Conservation (phyloP, 208 protist species). For the Novymonas esmeraldas region DNA sequence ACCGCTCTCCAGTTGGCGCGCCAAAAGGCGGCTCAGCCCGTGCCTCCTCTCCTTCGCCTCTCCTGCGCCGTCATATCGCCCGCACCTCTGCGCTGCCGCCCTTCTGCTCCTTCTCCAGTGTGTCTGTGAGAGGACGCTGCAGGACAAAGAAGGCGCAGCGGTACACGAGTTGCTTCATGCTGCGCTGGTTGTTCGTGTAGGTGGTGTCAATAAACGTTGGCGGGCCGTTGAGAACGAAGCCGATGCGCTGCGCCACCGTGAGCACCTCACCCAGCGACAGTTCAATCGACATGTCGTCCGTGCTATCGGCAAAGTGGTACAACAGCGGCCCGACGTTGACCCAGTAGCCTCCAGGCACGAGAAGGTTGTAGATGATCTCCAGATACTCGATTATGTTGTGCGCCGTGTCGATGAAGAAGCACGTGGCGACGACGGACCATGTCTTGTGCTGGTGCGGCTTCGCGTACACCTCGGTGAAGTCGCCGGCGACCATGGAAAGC, state of each 20-base stretch:
- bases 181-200: slow-evolving; percentile 92
- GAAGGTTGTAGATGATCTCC: slow-evolving; percentile 91
- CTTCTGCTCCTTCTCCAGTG: slow-evolving; percentile 16
- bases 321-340: slow-evolving; percentile 96
- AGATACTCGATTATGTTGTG: slow-evolving; percentile 97
- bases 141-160: slow-evolving; percentile 90
- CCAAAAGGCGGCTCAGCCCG: too few species aligned
- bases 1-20: too few species aligned
- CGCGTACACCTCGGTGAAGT: slow-evolving; percentile 97
- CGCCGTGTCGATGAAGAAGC: slow-evolving; percentile 98
- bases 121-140: slow-evolving; percentile 51
- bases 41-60: too few species aligned
- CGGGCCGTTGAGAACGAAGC: slow-evolving; percentile 70
- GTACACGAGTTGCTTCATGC: slow-evolving; percentile 93
- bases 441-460: slow-evolving; percentile 75
- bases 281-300: slow-evolving; percentile 90
- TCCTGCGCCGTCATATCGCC: too few species aligned
- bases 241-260: slow-evolving; percentile 76
- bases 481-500: slow-evolving; percentile 97
- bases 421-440: slow-evolving; percentile 94
- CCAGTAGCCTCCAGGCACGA: slow-evolving; percentile 94
- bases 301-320: slow-evolving; percentile 95
- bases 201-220: slow-evolving; percentile 86
- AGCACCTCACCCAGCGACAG: slow-evolving; percentile 89
- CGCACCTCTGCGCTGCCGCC: background rate